Conservation (phyloP, 2,329 filamentous ascomycete genomes). For the Trichophyton verrucosum region DNA sequence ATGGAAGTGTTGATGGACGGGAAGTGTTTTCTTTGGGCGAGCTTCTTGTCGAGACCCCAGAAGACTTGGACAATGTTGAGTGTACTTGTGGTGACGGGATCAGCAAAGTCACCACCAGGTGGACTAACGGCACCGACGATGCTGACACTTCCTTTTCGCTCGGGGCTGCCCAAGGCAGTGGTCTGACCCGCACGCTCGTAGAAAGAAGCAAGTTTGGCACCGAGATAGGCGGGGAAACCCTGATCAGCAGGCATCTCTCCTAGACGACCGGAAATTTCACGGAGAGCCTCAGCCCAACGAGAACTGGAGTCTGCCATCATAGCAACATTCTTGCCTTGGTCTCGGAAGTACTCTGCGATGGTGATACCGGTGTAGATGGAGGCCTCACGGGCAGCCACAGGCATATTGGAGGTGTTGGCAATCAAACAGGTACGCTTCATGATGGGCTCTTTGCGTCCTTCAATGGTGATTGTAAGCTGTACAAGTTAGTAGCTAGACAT, state of each 20-base stretch:
- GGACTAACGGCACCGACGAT: conserved; percentile 96
- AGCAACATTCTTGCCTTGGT: conserved; percentile 91
- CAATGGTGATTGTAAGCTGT: conserved; percentile 76
- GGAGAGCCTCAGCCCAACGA: conserved; percentile 94
- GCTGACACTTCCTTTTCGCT: conserved; percentile 82
- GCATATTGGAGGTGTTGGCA: conserved; percentile 99
- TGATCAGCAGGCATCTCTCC: conserved; percentile 99
- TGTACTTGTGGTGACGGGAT: conserved; percentile 87
- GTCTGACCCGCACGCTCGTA: conserved; percentile 95
- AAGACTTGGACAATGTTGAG: conserved; percentile 98
- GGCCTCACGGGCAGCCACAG: conserved; percentile 91
- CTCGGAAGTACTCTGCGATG: conserved; percentile 90
- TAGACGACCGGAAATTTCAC: conserved; percentile 95
- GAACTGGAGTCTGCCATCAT: conserved; percentile 99
- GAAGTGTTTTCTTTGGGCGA: conserved; percentile 98
- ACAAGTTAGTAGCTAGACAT: not conserved
- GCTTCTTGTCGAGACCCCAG: conserved; percentile 99
- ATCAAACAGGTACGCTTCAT: conserved; percentile 99
- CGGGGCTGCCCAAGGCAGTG: conserved; percentile 72
- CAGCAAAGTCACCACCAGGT: conserved; percentile 96
- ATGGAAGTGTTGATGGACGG: conserved; percentile 91
- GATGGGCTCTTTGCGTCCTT: conserved; percentile 92
- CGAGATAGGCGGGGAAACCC: conserved; percentile 95
- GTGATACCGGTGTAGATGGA: conserved; percentile 98
- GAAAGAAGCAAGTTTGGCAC: conserved; percentile 95